Percentiles rank a stretch among this genome's conserved stretches.
These are phyloP conservation scores for Alternaria novae-zelandiae DNA, from an alignment of 2,329 filamentous ascomycete genomes.

Conservation along the genomic window DNA sequence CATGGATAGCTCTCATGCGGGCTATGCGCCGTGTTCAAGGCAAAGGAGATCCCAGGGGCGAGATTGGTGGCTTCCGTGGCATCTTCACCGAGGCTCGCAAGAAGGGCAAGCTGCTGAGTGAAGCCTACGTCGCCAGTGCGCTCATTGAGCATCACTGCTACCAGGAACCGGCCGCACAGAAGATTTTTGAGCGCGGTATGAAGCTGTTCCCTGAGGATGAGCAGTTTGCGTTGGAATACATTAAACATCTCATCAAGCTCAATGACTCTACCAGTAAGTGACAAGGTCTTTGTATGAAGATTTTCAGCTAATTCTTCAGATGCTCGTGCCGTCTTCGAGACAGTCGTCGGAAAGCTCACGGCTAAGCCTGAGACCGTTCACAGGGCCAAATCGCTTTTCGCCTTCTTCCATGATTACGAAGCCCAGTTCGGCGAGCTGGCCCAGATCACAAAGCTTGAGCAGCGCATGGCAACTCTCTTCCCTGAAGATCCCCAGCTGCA, in stretches of 20 bases:
- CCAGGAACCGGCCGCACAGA: slow-evolving; percentile 88
- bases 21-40: slow-evolving; percentile 95
- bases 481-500: slow-evolving; percentile 80
- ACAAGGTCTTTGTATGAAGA: no score
- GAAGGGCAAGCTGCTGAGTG: slow-evolving; percentile 85
- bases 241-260: slow-evolving; percentile 90
- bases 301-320: no score
- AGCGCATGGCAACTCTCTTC: slow-evolving; percentile 91
- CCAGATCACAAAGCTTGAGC: slow-evolving; percentile 89
- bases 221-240: slow-evolving; percentile 89
- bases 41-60: slow-evolving; percentile 64
- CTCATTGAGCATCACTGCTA: slow-evolving; percentile 96
- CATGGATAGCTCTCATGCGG: slow-evolving; percentile 94
- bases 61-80: slow-evolving; percentile 79
- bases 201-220: slow-evolving; percentile 95
- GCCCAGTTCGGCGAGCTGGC: slow-evolving; percentile 90
- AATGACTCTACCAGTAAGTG: slow-evolving; percentile 89
- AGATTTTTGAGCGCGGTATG: slow-evolving; percentile 93
- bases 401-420: slow-evolving; percentile 95
- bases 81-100: slow-evolving; percentile 89
- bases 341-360: slow-evolving; percentile 81
- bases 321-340: slow-evolving; percentile 94
- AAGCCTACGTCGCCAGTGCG: slow-evolving; percentile 93
- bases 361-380: slow-evolving; percentile 74
- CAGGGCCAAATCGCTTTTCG: slow-evolving; percentile 84